Percentiles rank a stretch among this genome's conserved stretches.
Evolutionary conservation across 345 rosid genomes (phyloP).

Genomic region (Lepidium sativum): DNA sequence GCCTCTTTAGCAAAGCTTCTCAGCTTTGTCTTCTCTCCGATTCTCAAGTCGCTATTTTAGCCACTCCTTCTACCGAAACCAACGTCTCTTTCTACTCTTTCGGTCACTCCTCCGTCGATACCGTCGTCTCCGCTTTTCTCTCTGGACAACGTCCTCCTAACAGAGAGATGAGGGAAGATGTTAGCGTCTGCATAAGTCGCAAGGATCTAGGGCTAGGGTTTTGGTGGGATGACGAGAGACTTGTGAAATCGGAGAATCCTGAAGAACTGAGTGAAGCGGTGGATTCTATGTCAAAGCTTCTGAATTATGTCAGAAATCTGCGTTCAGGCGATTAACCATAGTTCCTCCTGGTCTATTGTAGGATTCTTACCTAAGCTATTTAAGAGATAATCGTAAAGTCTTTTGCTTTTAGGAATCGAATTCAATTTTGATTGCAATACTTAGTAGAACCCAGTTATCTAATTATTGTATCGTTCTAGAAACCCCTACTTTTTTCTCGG

Average conservation of each 20-base stretch:
- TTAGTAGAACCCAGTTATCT: neutral
- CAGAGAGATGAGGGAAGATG: neutral
- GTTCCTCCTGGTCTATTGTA: neutral
- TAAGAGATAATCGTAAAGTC: neutral
- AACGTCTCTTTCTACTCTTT: neutral
- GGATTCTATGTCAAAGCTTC: neutral
- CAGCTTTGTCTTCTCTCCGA: neutral
- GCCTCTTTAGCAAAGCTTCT: neutral
- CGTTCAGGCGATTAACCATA: neutral
- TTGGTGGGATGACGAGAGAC: neutral
- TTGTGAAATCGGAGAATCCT: neutral
- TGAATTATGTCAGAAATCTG: neutral
- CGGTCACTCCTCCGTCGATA: neutral
- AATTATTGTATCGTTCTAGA: neutral
- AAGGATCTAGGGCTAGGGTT: conserved; percentile 1
- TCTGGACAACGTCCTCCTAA: neutral
- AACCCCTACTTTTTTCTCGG: neutral
- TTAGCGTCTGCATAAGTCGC: neutral
- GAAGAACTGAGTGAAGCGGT: neutral
- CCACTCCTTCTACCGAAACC: neutral
- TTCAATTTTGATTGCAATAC: neutral
- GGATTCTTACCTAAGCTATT: neutral
- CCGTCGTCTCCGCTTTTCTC: neutral
- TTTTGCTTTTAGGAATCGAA: neutral
- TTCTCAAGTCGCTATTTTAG: neutral